phyloP scores from a whole-genome alignment of 176 grass and related monocot species.

The Oryza longistaminata region DNA sequence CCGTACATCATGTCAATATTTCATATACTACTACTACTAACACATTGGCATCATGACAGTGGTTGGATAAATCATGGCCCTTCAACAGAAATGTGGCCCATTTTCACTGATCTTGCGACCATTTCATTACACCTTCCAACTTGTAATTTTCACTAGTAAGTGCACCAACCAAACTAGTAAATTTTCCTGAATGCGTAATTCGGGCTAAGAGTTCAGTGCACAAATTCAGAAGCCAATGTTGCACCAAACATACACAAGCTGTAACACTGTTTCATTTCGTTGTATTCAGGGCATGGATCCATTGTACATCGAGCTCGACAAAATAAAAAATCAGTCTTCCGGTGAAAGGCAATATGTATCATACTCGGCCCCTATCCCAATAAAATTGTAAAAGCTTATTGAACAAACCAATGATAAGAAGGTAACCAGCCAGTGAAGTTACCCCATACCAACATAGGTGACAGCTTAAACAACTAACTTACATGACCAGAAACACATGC shows the following conservation, averaged over 20 bases:
- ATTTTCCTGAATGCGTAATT: too few species aligned
- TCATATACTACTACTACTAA: not conserved
- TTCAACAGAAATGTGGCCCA: not conserved
- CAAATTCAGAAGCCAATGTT: not conserved
- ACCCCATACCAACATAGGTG: conserved; percentile 36
- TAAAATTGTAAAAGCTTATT: conserved; percentile 25
- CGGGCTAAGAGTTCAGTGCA: not conserved
- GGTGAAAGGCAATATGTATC: not conserved
- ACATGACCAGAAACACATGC: conserved; percentile 38
- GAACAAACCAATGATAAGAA: conserved; percentile 31
- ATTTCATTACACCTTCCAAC: conserved; percentile 32
- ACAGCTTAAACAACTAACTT: conserved; percentile 41
- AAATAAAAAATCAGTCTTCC: conserved; percentile 13
- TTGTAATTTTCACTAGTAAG: not conserved
- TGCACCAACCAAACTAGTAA: not conserved
- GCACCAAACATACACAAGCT: not conserved
- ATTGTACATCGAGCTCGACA: conserved; percentile 26
- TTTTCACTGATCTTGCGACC: not conserved
- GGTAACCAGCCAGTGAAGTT: conserved; percentile 25
- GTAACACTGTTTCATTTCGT: conserved; percentile 28
- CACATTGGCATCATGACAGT: conserved; percentile 18
- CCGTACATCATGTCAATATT: not conserved
- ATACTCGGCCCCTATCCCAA: conserved; percentile 23
- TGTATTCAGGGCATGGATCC: conserved; percentile 14
- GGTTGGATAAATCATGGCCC: conserved; percentile 34